Evolutionary conservation across 495 filamentous ascomycete species (phyloP), one percentile per base, ranked within the genome.

Genomic region (Aspergillus avenaceus): DNA sequence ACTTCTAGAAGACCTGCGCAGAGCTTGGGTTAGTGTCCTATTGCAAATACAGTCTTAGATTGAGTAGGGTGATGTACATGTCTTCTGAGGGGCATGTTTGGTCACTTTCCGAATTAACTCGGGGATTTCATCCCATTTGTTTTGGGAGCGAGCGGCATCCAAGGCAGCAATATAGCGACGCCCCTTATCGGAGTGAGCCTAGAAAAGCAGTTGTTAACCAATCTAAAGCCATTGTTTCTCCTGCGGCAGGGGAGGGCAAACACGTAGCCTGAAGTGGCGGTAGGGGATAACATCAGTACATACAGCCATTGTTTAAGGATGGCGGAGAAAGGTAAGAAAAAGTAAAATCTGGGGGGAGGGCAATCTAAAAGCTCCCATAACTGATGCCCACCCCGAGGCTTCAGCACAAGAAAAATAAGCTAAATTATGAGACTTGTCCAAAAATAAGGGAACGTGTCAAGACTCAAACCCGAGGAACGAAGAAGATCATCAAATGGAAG

Each of bases 101-200:
- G 82, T 86, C 52, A 97, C 80, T 70, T 98, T 97, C 56, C 90
- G 81, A 56, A 88, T 82, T 52, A 96, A 74, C 70, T 97, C 93
- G 24, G 86, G 87, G n/a, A 97, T 79, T 24, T 87, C 87, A 52
- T 87, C 79, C 93, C 93, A 98, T 60, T 80, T 84, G 24, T 88
- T 90, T 60, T 91, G 82, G 62, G 88, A 93, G 50, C 93, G 86
- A 55, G 90, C 89, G 56, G 82, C 79, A 61, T 97, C 88, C 55
- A 98, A 81, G 69, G 81, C 81, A 61, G 78, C 74, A 56, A 92
- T 75, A 67, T 96, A 96, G 59, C 83, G 81, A 52, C 77, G 78
- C 41, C 85, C 90, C 73, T 98, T 98, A 49, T 77, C 77, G 38
- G 60, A 59, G 51, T 75, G 68, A 62, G 65, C 67, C 77, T 79